Evolutionary conservation across 257 asterid species (phyloP).

Genomic region (Orobanche coerulescens): DNA sequence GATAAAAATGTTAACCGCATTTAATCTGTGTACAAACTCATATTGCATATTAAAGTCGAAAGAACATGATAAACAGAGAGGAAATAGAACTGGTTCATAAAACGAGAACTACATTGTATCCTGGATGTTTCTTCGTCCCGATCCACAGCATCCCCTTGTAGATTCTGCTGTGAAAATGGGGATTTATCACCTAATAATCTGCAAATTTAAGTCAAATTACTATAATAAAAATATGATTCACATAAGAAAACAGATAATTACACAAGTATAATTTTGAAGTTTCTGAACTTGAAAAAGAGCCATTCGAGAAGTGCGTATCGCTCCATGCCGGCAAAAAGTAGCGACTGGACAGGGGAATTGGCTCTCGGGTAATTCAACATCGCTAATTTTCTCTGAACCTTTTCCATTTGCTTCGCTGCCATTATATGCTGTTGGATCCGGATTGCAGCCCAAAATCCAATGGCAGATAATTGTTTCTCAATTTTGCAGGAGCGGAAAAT

Average conservation of each 20-base stretch:
- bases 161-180: slow-evolving; percentile 92
- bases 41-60: neutral
- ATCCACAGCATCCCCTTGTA: slow-evolving; percentile 85
- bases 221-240: neutral
- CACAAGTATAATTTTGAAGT: neutral
- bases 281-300: slow-evolving; percentile 82
- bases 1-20: neutral
- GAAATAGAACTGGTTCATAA: slow-evolving; percentile 5
- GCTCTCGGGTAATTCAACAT: slow-evolving; percentile 70
- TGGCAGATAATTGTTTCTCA: slow-evolving; percentile 1
- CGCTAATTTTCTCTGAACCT: slow-evolving; percentile 70
- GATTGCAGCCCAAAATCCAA: slow-evolving; percentile 8
- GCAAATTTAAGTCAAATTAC: slow-evolving; percentile 21
- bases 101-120: slow-evolving; percentile 58
- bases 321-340: slow-evolving; percentile 98
- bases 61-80: neutral
- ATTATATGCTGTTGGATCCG: slow-evolving; percentile 21
- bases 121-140: slow-evolving; percentile 95
- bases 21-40: neutral
- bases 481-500: neutral
- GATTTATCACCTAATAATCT: slow-evolving; percentile 91
- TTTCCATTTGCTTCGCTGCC: slow-evolving; percentile 94
- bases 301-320: slow-evolving; percentile 97
- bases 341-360: slow-evolving; percentile 89
- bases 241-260: neutral